Conservation (phyloP, 1,284 basidiomycete genomes). For the Naganishia sp. region DNA sequence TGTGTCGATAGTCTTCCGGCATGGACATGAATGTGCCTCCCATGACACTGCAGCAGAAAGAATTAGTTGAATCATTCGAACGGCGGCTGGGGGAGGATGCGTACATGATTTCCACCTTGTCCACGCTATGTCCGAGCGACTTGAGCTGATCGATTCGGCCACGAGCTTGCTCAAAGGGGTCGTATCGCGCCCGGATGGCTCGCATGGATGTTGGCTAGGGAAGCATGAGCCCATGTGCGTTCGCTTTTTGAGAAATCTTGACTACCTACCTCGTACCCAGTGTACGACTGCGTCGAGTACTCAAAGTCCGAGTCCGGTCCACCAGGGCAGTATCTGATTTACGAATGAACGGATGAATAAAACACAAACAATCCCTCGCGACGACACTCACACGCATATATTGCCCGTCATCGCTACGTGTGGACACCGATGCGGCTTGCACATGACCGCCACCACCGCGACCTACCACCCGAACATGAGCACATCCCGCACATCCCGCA, state of each 20-base stretch:
- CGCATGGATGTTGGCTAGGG: constrained; percentile 89
- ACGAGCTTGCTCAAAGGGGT: constrained; percentile 96
- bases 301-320: constrained; percentile 99
- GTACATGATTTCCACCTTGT: constrained; percentile 96
- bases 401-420: constrained; percentile 99
- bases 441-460: constrained; percentile 99
- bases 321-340: constrained; percentile 88
- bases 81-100: constrained; percentile 25
- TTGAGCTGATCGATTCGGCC: constrained; percentile 94
- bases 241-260: neutral
- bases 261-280: constrained; percentile 73
- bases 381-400: constrained; percentile 80
- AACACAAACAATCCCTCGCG: neutral
- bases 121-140: constrained; percentile 90
- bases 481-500: neutral
- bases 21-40: constrained; percentile 99
- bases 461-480: constrained; percentile 61
- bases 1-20: constrained; percentile 90
- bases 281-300: constrained; percentile 98
- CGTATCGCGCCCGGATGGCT: constrained; percentile 95
- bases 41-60: constrained; percentile 66
- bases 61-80: neutral
- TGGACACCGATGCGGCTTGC: constrained; percentile 98
- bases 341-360: constrained; percentile 27
- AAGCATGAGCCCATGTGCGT: neutral